Base-by-base conservation (phyloP, 768 basidiomycete species). In the Podaxis sp. region DNA sequence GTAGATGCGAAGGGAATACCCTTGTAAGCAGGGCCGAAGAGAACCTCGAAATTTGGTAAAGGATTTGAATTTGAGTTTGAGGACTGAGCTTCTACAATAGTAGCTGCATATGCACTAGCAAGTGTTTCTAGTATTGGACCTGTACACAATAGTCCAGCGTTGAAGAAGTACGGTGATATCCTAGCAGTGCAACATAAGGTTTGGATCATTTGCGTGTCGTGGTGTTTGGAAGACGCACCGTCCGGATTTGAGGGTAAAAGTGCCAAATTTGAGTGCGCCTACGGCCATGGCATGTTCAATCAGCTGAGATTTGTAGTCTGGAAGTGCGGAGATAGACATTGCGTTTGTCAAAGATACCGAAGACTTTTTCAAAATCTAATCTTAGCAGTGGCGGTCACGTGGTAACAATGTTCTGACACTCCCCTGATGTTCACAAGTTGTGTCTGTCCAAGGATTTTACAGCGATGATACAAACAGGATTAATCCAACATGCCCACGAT, bases 1-100 rank as follows among this genome's bases (percentile, higher is more conserved):
- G 89, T 82, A 0, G 95, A 90, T 0, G 95, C 95, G 54, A 99
- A 86, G 0, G 95, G 83, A 69, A 98, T 98, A 25, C 94, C 96
- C 76, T 98, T 98, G 78, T 98, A 98, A 2, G 96, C 95, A 0
- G 96, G 96, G 0, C 96, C 96, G 66, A 98, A 97, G 36, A 98
- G 81, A 48, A 98, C 83, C 66, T 96, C 92, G 66, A 95, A 83
- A 28, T 70, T 57, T 10, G 80, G 81, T 4, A 81, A 10, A 25
- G 59, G 44, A 25, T 38, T 52, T 7, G 44, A 16, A 10, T 52
- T 63, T 21, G 63, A 61, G 10, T 66, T 36, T 1, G 72, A 64
- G 11, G 70, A 59, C 36, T 79, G 74, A 0, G 90, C 82, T 21
- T 77, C 72, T 11, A 82, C 76, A 68, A 98, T 91, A 11, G 91